Evolutionary conservation across 164 flowering plant genomes (phyloP), one percentile per base, ranked within the genome.

Genomic region (Amborella trichopoda): DNA sequence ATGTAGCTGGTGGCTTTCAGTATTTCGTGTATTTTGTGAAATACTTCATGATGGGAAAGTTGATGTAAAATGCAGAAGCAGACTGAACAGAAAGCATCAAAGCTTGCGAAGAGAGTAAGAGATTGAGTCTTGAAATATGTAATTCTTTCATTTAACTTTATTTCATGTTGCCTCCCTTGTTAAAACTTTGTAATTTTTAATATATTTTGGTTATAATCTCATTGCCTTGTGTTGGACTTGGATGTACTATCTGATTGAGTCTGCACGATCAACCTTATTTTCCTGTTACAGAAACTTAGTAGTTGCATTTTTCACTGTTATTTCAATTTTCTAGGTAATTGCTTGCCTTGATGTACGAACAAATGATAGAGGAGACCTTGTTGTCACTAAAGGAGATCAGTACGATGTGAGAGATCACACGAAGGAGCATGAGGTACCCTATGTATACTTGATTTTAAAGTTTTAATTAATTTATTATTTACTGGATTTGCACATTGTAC

Each of bases 301-400:
- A 33, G 22, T 22, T 19, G 22, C 14, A 14, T 49, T 20, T 42
- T 28, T 26, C 50, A 20, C 37, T 37, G 16, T 37, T 8, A 6
- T 18, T 5, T 8, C n/a, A 14, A 37, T 5, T 37, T 9, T 28
- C 18, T 62, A 87, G 98, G 87, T 91, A 28, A 84, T 91, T 73
- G 96, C 99, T 58, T 87, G 99, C 63, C 96, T 87, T 65, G 99
- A 87, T 77, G 96, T 91, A 63, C 76, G 99, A 61, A 30, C 96
- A 44, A 87, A 91, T 74, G 99, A 91, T 59, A 66, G 73, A 33
- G 96, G 96, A 23, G 96, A 87, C 66, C 99, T 91, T 70, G 90
- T 91, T 56, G 99, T 87, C 40, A 84, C 96, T 44, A 87, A 91
- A 71, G 96, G 99, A 48, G 96, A 91, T 52, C 99, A 91, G 44